A percentile compares a stretch with the other conserved stretches of the same genome.
phyloP scores from a whole-genome alignment of 306 rosid genomes.

The Arachis hypogaea region DNA sequence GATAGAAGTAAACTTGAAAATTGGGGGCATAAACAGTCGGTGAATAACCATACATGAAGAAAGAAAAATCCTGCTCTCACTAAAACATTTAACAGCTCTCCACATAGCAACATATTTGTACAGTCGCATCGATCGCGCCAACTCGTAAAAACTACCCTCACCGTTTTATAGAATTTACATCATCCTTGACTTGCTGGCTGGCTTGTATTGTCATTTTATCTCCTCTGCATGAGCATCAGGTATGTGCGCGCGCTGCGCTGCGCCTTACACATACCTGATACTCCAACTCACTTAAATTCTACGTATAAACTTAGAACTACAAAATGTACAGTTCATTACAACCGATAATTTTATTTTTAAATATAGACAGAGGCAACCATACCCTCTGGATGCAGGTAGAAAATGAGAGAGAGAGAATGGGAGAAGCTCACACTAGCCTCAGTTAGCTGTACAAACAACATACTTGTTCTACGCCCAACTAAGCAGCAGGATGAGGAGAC shows the following conservation, averaged over 20 bases:
- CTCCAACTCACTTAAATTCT: slow-evolving; percentile 56
- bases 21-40: slow-evolving; percentile 45
- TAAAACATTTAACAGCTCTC: slow-evolving; percentile 66
- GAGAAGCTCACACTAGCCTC: slow-evolving; percentile 77
- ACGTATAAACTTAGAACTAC: slow-evolving; percentile 81
- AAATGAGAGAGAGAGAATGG: slow-evolving; percentile 35
- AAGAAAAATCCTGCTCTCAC: slow-evolving; percentile 52
- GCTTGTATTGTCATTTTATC: slow-evolving; percentile 62
- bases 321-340: slow-evolving; percentile 90
- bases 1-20: slow-evolving; percentile 27
- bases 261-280: slow-evolving; percentile 49
- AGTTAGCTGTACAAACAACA: slow-evolving; percentile 90
- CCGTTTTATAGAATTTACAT: slow-evolving; percentile 64
- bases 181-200: slow-evolving; percentile 45
- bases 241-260: background rate
- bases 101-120: slow-evolving; percentile 74
- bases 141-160: slow-evolving; percentile 59
- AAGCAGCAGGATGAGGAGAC: slow-evolving; percentile 72
- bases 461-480: slow-evolving; percentile 63
- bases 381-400: slow-evolving; percentile 46
- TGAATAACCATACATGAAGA: slow-evolving; percentile 49
- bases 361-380: slow-evolving; percentile 46
- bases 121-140: slow-evolving; percentile 68
- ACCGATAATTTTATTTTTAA: slow-evolving; percentile 67
- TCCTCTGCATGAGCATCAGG: slow-evolving; percentile 62